Base-by-base conservation (phyloP, 208 protist genomes). In the Naegleria gruberi region DNA sequence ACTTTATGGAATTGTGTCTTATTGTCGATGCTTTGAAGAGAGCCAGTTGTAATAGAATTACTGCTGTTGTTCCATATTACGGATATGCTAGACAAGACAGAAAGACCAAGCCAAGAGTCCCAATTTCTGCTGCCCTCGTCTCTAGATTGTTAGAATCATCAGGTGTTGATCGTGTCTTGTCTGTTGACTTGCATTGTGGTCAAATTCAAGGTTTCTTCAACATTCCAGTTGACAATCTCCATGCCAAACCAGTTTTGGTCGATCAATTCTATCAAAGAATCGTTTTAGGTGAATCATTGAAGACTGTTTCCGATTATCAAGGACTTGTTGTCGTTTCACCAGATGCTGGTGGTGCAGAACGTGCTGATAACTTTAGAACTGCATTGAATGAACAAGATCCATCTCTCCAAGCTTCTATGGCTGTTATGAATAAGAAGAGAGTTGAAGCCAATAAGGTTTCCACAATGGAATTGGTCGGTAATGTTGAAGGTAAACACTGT, bases 141-240 rank as follows among this genome's bases (percentile, higher is more conserved):
- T 97, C 97, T 15, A 93, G 96, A 88, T 95, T 98, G 92, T 94
- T 98, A 51, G 95, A 96, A 89, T 90, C 93, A 86, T 96, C 96
- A 89, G 97, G 97, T 23, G 94, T 95, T 1, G 94, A 98, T 92
- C 94, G 97, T 82, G 93, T 99, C 77, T 95, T 97, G 3, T 95
- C 95, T n/a, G 90, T 98, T 17, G 97, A 99, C 92, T 93, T 99
- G 8, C 97, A 99, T 91, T 96, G 94, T 43, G 95, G 95, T 45
- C 96, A 98, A 90, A 98, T 98, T 89, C 97, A 98, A 93, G 97
- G 97, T n/a, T 98, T 98, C 90, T 98, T 98, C 83, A 97, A 98
- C 91, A 94, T 95, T 10, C 96, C 97, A 30, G 93, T 97, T 0
- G 97, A 98, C 93, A 97, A 98, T 90, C 91, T 98, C 77, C 92